Percentiles rank a stretch among this genome's conserved stretches.
Conservation (phyloP, 2,329 filamentous ascomycete genomes). For the Thermoascus crustaceus region DNA sequence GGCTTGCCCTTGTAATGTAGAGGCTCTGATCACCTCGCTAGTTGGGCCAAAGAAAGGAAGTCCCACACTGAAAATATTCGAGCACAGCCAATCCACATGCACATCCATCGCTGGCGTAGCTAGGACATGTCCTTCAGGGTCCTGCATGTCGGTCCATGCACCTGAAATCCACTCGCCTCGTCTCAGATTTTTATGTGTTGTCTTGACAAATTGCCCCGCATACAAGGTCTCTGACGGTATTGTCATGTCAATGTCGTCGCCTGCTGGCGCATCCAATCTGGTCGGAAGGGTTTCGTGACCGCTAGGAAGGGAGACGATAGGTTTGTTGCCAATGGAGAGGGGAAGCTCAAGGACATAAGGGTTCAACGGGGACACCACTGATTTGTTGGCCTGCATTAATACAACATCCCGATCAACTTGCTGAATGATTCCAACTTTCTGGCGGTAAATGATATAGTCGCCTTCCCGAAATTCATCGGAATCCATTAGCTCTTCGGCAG, state of each 20-base stretch:
- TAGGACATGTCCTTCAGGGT: slow-evolving; percentile 46
- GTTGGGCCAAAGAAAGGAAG: slow-evolving; percentile 9
- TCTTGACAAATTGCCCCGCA: slow-evolving; percentile 40
- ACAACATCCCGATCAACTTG: slow-evolving; percentile 43
- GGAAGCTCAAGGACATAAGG: slow-evolving; percentile 35
- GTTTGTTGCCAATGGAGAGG: slow-evolving; percentile 18
- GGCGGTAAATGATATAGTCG: slow-evolving; percentile 46
- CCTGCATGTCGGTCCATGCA: slow-evolving; percentile 40
- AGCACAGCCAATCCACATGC: slow-evolving; percentile 46
- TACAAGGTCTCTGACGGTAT: slow-evolving; percentile 11
- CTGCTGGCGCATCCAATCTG: too few species aligned
- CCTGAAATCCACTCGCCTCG: slow-evolving; percentile 47
- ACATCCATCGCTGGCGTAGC: slow-evolving; percentile 39
- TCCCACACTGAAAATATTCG: slow-evolving; percentile 25
- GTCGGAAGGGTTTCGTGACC: too few species aligned
- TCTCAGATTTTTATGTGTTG: slow-evolving; percentile 45
- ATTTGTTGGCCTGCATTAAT: slow-evolving; percentile 45
- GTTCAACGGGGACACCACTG: slow-evolving; percentile 45
- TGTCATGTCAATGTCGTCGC: slow-evolving; percentile 7
- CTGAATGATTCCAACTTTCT: slow-evolving; percentile 50
- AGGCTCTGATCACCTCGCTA: slow-evolving; percentile 14
- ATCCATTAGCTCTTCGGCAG: slow-evolving; percentile 38
- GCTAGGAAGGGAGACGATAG: slow-evolving; percentile 14
- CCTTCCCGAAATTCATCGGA: slow-evolving; percentile 42
- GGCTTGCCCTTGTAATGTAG: slow-evolving; percentile 10